Conservation (phyloP, 164 flowering plant species). For the Pachysandra terminalis region DNA sequence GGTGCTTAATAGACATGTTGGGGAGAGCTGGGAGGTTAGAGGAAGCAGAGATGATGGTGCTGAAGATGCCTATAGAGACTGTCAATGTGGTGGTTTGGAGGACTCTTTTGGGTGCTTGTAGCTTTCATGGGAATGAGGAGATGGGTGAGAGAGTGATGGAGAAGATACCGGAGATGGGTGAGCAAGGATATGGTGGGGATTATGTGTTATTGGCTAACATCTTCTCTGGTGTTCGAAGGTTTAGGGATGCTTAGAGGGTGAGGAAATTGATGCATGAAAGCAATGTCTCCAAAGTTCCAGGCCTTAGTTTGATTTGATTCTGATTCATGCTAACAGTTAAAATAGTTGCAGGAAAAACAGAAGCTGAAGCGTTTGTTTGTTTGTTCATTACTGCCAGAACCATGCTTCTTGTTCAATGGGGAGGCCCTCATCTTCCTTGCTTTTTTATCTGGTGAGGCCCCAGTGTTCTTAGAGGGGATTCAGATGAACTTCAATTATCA, state of each 20-base stretch:
- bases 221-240: not conserved
- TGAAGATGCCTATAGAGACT: not conserved
- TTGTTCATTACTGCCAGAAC: too few relatives aligned
- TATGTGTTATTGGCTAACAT: not conserved
- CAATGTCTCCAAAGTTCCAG: not conserved
- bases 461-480: constrained; percentile 32
- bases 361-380: too few relatives aligned
- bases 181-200: not conserved
- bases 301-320: not conserved
- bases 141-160: not conserved
- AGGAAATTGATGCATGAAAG: not conserved
- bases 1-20: not conserved
- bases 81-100: not conserved
- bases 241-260: not conserved
- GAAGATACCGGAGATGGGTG: not conserved
- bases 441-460: constrained; percentile 55
- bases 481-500: constrained; percentile 45
- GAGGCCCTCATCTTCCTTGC: constrained; percentile 66
- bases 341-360: too few relatives aligned
- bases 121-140: not conserved
- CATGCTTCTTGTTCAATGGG: constrained; percentile 72
- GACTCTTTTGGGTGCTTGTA: not conserved
- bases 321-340: too few relatives aligned
- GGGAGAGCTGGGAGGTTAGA: not conserved
- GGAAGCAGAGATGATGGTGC: not conserved